Percentiles rank a stretch among this genome's conserved stretches.
phyloP scores from a whole-genome alignment of 768 basidiomycete species.

The Boletus sensibilis region DNA sequence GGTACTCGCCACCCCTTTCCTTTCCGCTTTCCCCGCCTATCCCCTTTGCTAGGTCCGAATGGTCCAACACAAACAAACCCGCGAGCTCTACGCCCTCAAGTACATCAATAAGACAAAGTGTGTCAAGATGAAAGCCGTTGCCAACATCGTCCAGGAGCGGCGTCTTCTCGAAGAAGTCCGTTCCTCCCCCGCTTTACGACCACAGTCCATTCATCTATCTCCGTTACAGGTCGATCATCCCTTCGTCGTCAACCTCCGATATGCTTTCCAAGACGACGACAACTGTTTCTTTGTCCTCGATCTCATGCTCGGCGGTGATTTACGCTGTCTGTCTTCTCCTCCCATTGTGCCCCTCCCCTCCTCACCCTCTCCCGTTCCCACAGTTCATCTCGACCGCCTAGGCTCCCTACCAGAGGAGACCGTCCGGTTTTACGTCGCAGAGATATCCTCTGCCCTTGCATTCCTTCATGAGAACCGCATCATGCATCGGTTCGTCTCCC shows the following conservation, averaged over 20 bases:
- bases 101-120: conserved; percentile 99
- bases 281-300: conserved; percentile 99
- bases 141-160: conserved; percentile 96
- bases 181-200: conserved; percentile 2
- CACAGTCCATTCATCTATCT: neutral
- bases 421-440: conserved; percentile 86
- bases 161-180: conserved; percentile 90
- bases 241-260: conserved; percentile 91
- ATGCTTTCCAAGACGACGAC: conserved; percentile 97
- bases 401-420: conserved; percentile 72
- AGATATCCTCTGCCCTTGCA: conserved; percentile 82
- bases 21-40: conserved; percentile 11
- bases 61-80: conserved; percentile 98
- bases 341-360: neutral
- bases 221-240: conserved; percentile 84
- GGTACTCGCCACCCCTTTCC: conserved; percentile 42
- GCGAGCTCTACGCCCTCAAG: conserved; percentile 94
- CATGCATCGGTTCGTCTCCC: conserved; percentile 79
- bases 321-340: conserved; percentile 65
- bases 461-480: conserved; percentile 93
- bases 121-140: conserved; percentile 97
- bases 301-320: conserved; percentile 94
- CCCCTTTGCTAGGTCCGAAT: conserved; percentile 79
- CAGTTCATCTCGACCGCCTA: conserved; percentile 87
- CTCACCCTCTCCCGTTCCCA: conserved; percentile 2